Base-by-base conservation (phyloP, 495 filamentous ascomycete genomes). In the Pseudevernia furfuracea region DNA sequence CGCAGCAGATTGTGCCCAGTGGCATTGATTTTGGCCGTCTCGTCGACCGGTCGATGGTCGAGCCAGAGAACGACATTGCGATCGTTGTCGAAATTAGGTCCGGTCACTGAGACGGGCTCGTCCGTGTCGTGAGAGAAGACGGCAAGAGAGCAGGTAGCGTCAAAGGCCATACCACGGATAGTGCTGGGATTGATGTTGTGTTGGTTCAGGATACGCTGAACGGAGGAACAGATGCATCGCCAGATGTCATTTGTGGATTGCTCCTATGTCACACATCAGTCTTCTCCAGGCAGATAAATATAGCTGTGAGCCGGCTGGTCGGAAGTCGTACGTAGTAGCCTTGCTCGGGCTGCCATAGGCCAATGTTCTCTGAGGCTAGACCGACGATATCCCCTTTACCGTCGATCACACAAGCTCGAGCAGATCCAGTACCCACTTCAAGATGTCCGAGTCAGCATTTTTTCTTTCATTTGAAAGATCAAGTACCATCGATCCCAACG, bases 161-260 rank as follows among this genome's bases (percentile, higher is more conserved):
- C 94, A 74, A 98, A 97, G 23, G 92, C 94, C 68, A 98, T 89
- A 49, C 94, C 94, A 49, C 86, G 85, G 66, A 98, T 85, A 21
- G 82, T 83, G 60, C 73, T 74, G 9, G 87, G 82, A 67, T 89
- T 84, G 71, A 96, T 85, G 69, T 85, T 87, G 61, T 94, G 87
- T 71, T 93, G 84, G 70, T 80, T 81, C 68, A 97, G 79, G 38
- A 89, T 89, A 41, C 85, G 81, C 64, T 89, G 86, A 38, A 95
- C 89, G 44, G 89, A 92, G 59, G 79, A 75, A 73, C 91, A 94
- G 72, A 98, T 94, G 72, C 89, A 88, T 58, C 83, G 81, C 94
- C 94, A 98, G 68, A 97, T 97, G 75, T 98, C 91, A 58, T 83
- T 88, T 1, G 94, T 98, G 23, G 93, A 97, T 92, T 98, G 94